phyloP scores from a whole-genome alignment of 2,329 filamentous ascomycete genomes.

The Claviceps pazoutovae region DNA sequence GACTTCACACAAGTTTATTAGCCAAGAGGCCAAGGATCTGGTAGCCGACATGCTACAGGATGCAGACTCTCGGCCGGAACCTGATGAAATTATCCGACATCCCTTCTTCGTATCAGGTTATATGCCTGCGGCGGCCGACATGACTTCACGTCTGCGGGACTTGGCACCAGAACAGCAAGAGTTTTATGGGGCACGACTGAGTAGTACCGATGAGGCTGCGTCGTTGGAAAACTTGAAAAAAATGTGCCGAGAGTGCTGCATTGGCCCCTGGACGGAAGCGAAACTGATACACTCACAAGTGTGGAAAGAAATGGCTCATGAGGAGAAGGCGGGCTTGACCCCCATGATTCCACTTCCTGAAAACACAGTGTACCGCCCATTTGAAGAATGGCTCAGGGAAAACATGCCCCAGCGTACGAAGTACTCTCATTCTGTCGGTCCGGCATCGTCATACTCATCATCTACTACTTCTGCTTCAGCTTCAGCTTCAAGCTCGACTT shows the following conservation, averaged over 20 bases:
- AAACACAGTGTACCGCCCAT: slow-evolving; percentile 50
- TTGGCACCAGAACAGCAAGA: slow-evolving; percentile 41
- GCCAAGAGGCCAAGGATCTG: slow-evolving; percentile 61
- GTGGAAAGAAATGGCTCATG: slow-evolving; percentile 54
- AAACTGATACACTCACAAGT: slow-evolving; percentile 39
- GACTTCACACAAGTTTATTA: slow-evolving; percentile 55
- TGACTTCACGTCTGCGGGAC: slow-evolving; percentile 43
- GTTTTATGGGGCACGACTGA: slow-evolving; percentile 39
- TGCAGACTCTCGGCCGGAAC: slow-evolving; percentile 59
- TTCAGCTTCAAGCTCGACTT: background rate
- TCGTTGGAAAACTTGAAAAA: slow-evolving; percentile 40
- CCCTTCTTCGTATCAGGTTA: slow-evolving; percentile 66
- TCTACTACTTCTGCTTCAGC: slow-evolving; percentile 3
- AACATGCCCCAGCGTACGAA: slow-evolving; percentile 17
- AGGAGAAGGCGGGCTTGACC: slow-evolving; percentile 52
- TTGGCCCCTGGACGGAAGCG: slow-evolving; percentile 39
- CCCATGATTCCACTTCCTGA: slow-evolving; percentile 48
- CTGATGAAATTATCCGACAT: slow-evolving; percentile 67
- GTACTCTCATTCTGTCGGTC: slow-evolving; percentile 1
- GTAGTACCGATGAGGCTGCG: slow-evolving; percentile 28
- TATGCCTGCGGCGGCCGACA: slow-evolving; percentile 49
- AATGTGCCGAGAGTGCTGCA: slow-evolving; percentile 43
- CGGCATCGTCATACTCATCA: slow-evolving; percentile 4
- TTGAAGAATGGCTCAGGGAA: slow-evolving; percentile 45
- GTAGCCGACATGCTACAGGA: slow-evolving; percentile 65